Base-by-base conservation (phyloP, 169 alveolate species). In the Blepharisma undulans region DNA sequence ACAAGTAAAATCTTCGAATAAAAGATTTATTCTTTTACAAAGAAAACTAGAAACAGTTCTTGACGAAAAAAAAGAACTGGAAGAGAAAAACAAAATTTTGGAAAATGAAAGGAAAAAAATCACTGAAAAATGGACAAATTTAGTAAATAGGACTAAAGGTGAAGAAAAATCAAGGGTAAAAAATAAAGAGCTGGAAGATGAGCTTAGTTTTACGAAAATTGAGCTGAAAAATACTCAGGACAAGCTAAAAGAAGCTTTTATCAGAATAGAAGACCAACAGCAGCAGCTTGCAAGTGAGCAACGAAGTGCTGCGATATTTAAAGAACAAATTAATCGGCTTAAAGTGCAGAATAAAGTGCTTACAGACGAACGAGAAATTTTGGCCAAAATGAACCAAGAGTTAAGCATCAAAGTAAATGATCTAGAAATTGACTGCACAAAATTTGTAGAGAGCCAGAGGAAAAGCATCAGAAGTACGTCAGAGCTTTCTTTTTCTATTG, bases 181-280 rank as follows among this genome's bases (percentile, higher is more conserved):
- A 33, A n/a, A n/a, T 79, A 79, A 79, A 79, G 87, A 79, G 34
- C 87, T 79, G 12, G 87, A 79, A 10, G 87, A 79, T 25, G 71
- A 79, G 34, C 72, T 79, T 0, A n/a, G 25, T 4, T 25, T 33
- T 32, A 34, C 25, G 19, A 79, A 79, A 32, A 27, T 25, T 25
- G 61, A 79, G 34, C 29, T n/a, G 8, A 22, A 79, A 29, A 22
- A n/a, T 4, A 25, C 34, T 33, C 36, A 29, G 34, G 34, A 32
- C 19, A 79, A 33, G 34, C 36, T 79, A 25, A 79, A 79, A 79
- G 87, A 79, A 25, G 29, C 34, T 25, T n/a, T 25, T n/a, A 27
- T 21, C 10, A 79, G 34, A 32, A 25, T n/a, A 12, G 87, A 72
- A 29, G 80, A 72, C 80, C 33, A 25, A 7, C 29, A 72, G 12